Conservation (phyloP, 2,329 filamentous ascomycete species). For the Xylaria sp. region DNA sequence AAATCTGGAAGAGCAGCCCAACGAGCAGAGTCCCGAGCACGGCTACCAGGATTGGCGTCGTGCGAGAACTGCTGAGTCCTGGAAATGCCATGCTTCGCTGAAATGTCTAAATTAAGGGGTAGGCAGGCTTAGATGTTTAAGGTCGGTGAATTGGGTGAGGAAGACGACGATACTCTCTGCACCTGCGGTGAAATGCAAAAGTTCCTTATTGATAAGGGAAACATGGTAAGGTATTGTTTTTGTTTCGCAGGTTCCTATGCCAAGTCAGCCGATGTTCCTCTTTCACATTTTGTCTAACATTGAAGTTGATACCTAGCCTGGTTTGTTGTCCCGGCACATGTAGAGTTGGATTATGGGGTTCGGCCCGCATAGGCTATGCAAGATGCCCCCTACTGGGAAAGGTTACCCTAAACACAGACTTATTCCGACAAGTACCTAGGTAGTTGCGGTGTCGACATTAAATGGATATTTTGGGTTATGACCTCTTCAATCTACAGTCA, state of each 20-base stretch:
- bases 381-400: neutral
- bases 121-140: neutral
- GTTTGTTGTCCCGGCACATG: neutral
- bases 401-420: neutral
- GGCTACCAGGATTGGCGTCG: neutral
- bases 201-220: neutral
- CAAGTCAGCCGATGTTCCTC: neutral
- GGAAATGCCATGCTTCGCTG: neutral
- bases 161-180: neutral
- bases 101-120: neutral
- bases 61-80: neutral
- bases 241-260: neutral
- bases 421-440: no score
- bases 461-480: no score
- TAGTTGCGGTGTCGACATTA: no score
- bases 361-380: conserved; percentile 7
- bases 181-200: neutral
- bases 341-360: neutral
- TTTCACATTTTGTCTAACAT: neutral
- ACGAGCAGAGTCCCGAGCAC: neutral
- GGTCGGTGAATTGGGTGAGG: neutral
- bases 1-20: conserved; percentile 6
- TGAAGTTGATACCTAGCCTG: neutral
- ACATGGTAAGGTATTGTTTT: neutral
- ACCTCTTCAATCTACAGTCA: neutral